Evolutionary conservation across 106 monocot species (phyloP).

Genomic region (Dendrobium officinale): DNA sequence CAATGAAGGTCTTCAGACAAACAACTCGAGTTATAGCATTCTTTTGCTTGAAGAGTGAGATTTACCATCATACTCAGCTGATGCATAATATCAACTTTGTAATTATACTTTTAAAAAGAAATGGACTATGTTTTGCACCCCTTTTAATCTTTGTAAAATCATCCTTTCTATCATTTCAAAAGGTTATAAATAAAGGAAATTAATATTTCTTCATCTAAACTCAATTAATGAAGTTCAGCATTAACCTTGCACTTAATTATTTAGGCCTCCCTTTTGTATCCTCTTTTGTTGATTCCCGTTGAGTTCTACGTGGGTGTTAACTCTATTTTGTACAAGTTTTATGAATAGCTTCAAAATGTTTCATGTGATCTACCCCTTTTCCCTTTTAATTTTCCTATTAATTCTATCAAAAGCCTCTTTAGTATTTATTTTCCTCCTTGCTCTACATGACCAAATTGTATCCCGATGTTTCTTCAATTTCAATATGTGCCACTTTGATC

Average conservation of each 20-base stretch:
- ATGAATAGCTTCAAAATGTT: background rate
- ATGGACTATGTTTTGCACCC: background rate
- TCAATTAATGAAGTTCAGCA: background rate
- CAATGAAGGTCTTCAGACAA: conserved; percentile 55
- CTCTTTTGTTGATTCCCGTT: background rate
- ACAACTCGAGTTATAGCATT: background rate
- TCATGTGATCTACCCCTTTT: background rate
- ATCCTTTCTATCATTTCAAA: conserved; percentile 1
- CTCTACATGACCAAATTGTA: background rate
- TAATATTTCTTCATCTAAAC: background rate
- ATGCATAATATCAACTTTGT: background rate
- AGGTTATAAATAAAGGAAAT: background rate
- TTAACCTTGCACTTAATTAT: background rate
- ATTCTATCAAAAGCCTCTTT: background rate
- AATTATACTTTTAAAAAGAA: background rate
- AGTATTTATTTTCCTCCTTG: background rate
- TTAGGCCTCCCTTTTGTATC: background rate
- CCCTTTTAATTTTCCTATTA: background rate
- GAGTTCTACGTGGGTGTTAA: background rate
- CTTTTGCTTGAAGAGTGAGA: background rate
- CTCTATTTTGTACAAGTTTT: background rate
- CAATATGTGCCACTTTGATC: background rate
- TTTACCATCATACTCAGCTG: background rate
- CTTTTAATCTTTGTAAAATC: background rate
- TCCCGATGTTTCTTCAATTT: background rate